phyloP scores from a whole-genome alignment of 176 grass and related monocot species.

The Guadua angustifolia region DNA sequence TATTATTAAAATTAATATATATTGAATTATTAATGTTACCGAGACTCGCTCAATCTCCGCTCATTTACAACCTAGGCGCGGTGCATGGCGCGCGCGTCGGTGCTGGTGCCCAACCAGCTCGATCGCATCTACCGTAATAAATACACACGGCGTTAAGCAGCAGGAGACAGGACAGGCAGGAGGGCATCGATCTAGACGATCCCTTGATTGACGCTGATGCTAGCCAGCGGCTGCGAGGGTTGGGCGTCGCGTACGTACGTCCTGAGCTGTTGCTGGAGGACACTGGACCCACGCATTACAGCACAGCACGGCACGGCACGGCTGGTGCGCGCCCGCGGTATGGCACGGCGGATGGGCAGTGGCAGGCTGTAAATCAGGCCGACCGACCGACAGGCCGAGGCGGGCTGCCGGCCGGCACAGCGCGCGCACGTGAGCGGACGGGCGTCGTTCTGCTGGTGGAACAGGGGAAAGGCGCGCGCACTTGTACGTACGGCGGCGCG shows the following conservation, averaged over 20 bases:
- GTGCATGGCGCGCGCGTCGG: too few species aligned
- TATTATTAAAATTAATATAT: too few species aligned
- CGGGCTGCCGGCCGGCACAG: neutral
- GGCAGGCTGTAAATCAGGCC: neutral
- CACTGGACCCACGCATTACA: neutral
- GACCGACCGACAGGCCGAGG: neutral
- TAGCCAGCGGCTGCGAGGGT: neutral
- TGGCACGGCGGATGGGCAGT: too few species aligned
- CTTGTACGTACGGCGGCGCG: too few species aligned
- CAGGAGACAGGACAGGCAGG: too few species aligned
- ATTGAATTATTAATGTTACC: too few species aligned
- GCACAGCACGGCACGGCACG: neutral
- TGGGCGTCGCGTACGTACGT: neutral
- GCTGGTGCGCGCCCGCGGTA: too few species aligned
- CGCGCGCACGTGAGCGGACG: neutral
- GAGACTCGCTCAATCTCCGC: too few species aligned
- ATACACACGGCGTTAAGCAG: neutral
- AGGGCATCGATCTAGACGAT: too few species aligned
- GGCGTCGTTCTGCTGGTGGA: neutral
- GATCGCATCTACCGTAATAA: neutral
- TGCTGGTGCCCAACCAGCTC: too few species aligned
- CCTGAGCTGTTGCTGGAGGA: neutral
- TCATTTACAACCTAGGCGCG: too few species aligned
- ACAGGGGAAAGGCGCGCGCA: neutral
- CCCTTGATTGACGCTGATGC: neutral